These are phyloP conservation scores for Termitomyces sp. DNA, from an alignment of 768 basidiomycete genomes.

Conservation along the genomic window DNA sequence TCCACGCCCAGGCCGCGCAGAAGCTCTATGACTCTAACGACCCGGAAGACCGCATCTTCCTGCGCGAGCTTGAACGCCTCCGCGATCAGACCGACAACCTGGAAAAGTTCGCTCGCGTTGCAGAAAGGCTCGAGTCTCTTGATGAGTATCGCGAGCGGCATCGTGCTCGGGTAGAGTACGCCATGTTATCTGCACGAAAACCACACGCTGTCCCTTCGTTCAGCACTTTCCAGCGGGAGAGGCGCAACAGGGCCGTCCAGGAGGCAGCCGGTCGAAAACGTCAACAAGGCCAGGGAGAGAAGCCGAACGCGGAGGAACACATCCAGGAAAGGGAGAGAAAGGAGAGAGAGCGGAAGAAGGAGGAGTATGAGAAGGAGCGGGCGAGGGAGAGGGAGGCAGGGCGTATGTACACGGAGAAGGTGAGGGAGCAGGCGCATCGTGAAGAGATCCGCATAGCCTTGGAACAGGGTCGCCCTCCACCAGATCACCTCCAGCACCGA, in stretches of 20 bases:
- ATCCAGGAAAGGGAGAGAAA: background rate
- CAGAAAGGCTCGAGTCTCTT: background rate
- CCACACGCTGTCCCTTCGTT: background rate
- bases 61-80: slow-evolving; percentile 7
- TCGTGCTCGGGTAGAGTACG: background rate
- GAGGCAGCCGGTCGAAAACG: background rate
- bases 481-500: background rate
- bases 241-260: background rate
- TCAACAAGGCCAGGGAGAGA: background rate
- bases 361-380: background rate
- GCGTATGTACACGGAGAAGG: background rate
- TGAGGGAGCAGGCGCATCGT: background rate
- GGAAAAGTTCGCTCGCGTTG: background rate
- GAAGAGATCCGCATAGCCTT: slow-evolving; percentile 2
- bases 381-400: background rate
- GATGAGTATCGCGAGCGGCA: background rate
- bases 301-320: slow-evolving; percentile 1
- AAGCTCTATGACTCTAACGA: background rate
- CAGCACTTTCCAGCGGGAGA: slow-evolving; percentile 4
- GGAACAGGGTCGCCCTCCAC: slow-evolving; percentile 1
- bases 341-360: background rate
- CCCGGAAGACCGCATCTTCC: slow-evolving; percentile 7
- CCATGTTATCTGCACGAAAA: background rate
- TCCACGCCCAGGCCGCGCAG: background rate
- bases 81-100: slow-evolving; percentile 3